Base-by-base conservation (phyloP, 495 filamentous ascomycete genomes). In the Letharia lupina region DNA sequence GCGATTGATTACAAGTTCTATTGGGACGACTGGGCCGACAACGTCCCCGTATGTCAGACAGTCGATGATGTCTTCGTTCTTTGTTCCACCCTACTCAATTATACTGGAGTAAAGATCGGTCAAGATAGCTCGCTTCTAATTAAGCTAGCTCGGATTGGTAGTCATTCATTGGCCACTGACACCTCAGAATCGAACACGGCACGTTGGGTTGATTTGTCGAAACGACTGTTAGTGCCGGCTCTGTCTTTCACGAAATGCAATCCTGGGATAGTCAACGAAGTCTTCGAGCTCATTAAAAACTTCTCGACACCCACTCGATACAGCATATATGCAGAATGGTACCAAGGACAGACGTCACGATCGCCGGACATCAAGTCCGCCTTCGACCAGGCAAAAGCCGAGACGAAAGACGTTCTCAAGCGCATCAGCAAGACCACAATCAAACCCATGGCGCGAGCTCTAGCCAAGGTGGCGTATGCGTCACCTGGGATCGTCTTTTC, bases 11-110 rank as follows among this genome's bases (percentile, higher is more conserved):
- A 96, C 72, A 83, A 89, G 37, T 98, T 95, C 74, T 99, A 98
- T 76, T 96, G 91, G 87, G 93, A 97, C 65, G 93, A 98, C 63
- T 99, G 95, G 95, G 81, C 88, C 13, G 93, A 98, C 68, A 93
- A 91, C 68, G 80, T 98, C 40, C 95, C 95, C 3, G 77, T 96
- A 13, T 98, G 94, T 71, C 92, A 96, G 72, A 88, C 80, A 5
- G 84, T 96, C 9, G 91, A 96, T 69, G 94, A 99, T 71, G 80
- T 99, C 4, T 94, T 98, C 71, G 83, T 85, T 4, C 84, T 99
- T 15, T 96, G 91, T 76, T 85, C 86, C 56, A 91, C 93, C 0
- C 81, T 99, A 37, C 78, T 96, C 31, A 93, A 93, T 67, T 78
- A 91, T 35, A 86, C 90, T 1, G 93, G 94, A 11, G 86, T 93